phyloP scores from a whole-genome alignment of 345 rosid species.

The Corchorus capsularis region DNA sequence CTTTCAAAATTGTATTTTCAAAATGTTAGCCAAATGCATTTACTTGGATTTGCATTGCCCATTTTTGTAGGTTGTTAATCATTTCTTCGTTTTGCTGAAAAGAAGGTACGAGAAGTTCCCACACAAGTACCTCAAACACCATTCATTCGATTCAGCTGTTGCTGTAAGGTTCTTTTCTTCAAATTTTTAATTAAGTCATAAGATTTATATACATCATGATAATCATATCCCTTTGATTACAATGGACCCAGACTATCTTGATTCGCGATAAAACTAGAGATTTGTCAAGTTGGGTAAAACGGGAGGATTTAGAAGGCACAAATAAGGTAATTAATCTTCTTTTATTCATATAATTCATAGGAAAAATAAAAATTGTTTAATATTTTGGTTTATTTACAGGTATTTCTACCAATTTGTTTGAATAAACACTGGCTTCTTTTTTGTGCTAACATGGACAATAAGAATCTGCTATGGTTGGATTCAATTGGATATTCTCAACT shows the following conservation, averaged over 20 bases:
- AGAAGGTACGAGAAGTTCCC: not conserved
- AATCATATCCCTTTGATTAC: too few relatives aligned
- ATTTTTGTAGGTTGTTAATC: not conserved
- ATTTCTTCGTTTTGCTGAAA: not conserved
- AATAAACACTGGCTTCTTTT: not conserved
- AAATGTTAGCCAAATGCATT: too few relatives aligned
- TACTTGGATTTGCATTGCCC: not conserved
- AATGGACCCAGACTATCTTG: too few relatives aligned
- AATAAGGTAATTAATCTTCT: not conserved
- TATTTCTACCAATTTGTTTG: not conserved
- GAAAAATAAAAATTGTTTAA: too few relatives aligned
- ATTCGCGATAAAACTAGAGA: too few relatives aligned
- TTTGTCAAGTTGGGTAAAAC: too few relatives aligned
- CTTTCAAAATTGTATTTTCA: not conserved
- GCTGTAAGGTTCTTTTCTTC: not conserved
- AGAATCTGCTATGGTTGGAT: not conserved
- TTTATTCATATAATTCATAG: not conserved
- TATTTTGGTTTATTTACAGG: not conserved
- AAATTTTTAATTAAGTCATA: too few relatives aligned
- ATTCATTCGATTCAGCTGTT: not conserved
- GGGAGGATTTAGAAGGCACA: not conserved
- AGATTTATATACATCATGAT: too few relatives aligned
- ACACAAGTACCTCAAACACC: not conserved
- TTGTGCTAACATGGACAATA: not conserved
- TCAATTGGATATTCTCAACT: not conserved